A percentile compares a stretch with the other conserved stretches of the same genome.
These are phyloP conservation scores for Murraya paniculata DNA, from an alignment of 345 rosid genomes.

Conservation along the genomic window DNA sequence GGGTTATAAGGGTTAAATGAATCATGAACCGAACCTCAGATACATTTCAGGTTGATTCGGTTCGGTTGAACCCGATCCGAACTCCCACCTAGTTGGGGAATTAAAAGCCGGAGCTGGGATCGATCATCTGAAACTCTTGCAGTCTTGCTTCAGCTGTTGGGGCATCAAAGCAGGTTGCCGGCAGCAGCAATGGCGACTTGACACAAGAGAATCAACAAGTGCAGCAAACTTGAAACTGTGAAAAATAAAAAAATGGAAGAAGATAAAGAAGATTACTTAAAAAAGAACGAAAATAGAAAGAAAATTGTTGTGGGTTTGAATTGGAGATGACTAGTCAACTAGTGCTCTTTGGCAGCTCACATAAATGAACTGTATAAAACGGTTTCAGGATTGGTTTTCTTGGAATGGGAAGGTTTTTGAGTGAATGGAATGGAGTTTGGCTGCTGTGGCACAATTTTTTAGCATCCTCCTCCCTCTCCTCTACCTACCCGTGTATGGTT, in stretches of 20 bases:
- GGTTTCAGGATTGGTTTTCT: not conserved
- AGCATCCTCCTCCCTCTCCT: no score
- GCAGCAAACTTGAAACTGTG: constrained; percentile 14
- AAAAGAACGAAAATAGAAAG: not conserved
- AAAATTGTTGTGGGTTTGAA: constrained; percentile 5
- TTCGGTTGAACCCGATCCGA: no score
- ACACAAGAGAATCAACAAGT: constrained; percentile 18
- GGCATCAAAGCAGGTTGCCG: constrained; percentile 28
- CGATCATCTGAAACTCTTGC: constrained; percentile 44
- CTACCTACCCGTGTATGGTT: not conserved
- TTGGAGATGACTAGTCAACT: constrained; percentile 3
- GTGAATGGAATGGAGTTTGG: no score
- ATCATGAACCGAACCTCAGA: no score
- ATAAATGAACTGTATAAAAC: not conserved
- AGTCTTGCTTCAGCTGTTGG: constrained; percentile 25
- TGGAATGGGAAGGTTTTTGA: not conserved
- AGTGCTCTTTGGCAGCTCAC: not conserved
- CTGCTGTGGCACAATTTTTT: not conserved
- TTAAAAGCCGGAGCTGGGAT: constrained; percentile 70
- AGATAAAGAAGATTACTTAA: not conserved
- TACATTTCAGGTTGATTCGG: no score
- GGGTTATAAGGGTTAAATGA: no score
- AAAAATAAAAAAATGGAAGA: not conserved
- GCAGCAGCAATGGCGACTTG: constrained; percentile 14
- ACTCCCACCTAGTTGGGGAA: constrained; percentile 47